Percentiles rank a stretch among this genome's conserved stretches.
Conservation (phyloP, 805 yeast species). For the Isabelozyma rhagii region DNA sequence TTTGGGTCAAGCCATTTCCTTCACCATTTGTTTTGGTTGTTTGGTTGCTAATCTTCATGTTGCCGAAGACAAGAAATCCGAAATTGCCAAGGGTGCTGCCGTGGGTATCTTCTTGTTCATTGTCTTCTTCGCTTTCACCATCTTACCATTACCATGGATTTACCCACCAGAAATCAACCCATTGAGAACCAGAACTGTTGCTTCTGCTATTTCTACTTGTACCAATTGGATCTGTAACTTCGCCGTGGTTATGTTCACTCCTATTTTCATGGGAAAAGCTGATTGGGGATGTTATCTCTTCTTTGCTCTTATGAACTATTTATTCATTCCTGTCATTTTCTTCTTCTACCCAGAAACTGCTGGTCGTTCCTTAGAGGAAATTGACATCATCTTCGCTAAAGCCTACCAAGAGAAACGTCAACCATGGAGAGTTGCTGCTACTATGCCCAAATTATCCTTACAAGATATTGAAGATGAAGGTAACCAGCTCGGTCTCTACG, state of each 20-base stretch:
- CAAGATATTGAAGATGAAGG: no score
- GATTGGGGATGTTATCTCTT: constrained; percentile 67
- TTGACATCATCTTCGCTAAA: constrained; percentile 42
- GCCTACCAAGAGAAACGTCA: no score
- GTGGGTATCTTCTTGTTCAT: constrained; percentile 54
- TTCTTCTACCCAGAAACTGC: constrained; percentile 76
- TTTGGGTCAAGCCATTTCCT: constrained; percentile 40
- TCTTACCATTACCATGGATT: constrained; percentile 57
- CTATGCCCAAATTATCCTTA: no score
- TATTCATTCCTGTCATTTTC: constrained; percentile 51
- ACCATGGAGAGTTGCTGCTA: no score
- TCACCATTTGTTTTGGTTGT: constrained; percentile 43
- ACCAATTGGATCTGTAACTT: constrained; percentile 60
- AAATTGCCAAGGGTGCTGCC: constrained; percentile 60
- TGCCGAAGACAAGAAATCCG: no score
- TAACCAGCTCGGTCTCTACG: no score
- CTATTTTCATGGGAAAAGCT: constrained; percentile 43
- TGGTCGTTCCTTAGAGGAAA: constrained; percentile 71
- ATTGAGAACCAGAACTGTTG: constrained; percentile 52
- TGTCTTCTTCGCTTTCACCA: constrained; percentile 52
- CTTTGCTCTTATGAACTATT: constrained; percentile 61
- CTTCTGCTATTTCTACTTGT: constrained; percentile 54
- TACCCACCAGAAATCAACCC: constrained; percentile 62
- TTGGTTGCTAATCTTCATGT: constrained; percentile 8
- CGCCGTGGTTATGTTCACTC: constrained; percentile 61